Percentiles rank a stretch among this genome's conserved stretches.
These are phyloP conservation scores for Solanum stenotomum DNA, from an alignment of 257 asterid genomes.

Conservation along the genomic window DNA sequence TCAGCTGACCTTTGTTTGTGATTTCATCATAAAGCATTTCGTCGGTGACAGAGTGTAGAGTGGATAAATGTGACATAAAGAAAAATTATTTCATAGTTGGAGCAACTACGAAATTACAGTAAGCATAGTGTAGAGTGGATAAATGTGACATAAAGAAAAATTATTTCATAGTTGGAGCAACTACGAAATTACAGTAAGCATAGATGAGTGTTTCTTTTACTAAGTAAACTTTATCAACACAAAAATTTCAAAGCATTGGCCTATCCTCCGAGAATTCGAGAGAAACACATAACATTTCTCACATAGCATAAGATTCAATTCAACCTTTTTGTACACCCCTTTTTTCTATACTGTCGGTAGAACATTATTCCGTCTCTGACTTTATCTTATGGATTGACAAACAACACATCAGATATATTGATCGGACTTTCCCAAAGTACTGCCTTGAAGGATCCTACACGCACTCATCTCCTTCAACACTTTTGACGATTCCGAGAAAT, in stretches of 20 bases:
- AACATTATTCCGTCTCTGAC: not conserved
- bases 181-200: too few relatives aligned
- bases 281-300: too few relatives aligned
- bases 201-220: too few relatives aligned
- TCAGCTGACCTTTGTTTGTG: not conserved
- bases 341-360: not conserved
- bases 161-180: too few relatives aligned
- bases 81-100: not conserved
- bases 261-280: too few relatives aligned
- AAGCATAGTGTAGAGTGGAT: too few relatives aligned
- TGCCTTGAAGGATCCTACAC: not conserved
- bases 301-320: too few relatives aligned
- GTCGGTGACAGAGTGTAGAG: not conserved
- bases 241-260: too few relatives aligned
- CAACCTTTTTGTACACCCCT: not conserved
- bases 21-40: not conserved
- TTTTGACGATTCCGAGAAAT: not conserved
- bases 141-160: too few relatives aligned
- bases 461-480: not conserved
- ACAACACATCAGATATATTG: not conserved
- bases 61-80: not conserved
- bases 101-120: not conserved
- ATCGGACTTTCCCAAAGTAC: not conserved
- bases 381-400: not conserved
- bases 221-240: too few relatives aligned